Evolutionary conservation across 345 rosid genomes (phyloP).

Genomic region (Nephelium lappaceum): DNA sequence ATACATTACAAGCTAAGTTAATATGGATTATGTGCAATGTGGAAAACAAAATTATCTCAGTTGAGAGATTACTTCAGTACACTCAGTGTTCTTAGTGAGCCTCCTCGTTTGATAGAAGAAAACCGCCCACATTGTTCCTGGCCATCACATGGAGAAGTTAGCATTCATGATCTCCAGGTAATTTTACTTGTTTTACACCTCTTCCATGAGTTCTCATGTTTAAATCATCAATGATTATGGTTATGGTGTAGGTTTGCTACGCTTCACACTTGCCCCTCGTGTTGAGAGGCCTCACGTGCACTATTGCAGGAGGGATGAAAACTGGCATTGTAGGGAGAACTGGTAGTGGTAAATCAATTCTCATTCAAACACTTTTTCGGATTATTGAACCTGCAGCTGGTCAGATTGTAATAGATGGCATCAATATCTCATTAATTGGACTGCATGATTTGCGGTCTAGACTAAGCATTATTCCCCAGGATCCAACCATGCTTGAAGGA

Average conservation of each 20-base stretch:
- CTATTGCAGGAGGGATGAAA: slow-evolving; percentile 50
- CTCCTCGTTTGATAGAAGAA: slow-evolving; percentile 61
- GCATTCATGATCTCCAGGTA: slow-evolving; percentile 52
- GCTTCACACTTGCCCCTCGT: slow-evolving; percentile 64
- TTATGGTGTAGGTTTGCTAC: slow-evolving; percentile 41
- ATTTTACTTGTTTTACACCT: neutral
- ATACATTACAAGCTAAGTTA: slow-evolving; percentile 45
- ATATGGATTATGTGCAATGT: slow-evolving; percentile 53
- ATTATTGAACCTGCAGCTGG: slow-evolving; percentile 64
- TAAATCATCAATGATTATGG: neutral
- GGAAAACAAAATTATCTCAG: slow-evolving; percentile 58
- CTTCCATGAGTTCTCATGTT: neutral
- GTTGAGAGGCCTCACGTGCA: slow-evolving; percentile 51
- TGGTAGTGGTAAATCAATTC: slow-evolving; percentile 70
- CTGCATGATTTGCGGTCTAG: slow-evolving; percentile 64
- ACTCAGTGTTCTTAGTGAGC: slow-evolving; percentile 62
- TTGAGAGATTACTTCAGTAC: slow-evolving; percentile 72
- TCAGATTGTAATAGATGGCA: slow-evolving; percentile 54
- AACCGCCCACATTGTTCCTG: slow-evolving; percentile 49
- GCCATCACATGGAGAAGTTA: slow-evolving; percentile 65
- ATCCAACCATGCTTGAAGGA: slow-evolving; percentile 78
- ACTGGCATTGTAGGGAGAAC: slow-evolving; percentile 69
- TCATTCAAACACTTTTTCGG: slow-evolving; percentile 61
- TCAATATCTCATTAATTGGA: slow-evolving; percentile 54
- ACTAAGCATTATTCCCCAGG: slow-evolving; percentile 68